Evolutionary conservation across 345 rosid species (phyloP).

Genomic region (Brassica nigra): DNA sequence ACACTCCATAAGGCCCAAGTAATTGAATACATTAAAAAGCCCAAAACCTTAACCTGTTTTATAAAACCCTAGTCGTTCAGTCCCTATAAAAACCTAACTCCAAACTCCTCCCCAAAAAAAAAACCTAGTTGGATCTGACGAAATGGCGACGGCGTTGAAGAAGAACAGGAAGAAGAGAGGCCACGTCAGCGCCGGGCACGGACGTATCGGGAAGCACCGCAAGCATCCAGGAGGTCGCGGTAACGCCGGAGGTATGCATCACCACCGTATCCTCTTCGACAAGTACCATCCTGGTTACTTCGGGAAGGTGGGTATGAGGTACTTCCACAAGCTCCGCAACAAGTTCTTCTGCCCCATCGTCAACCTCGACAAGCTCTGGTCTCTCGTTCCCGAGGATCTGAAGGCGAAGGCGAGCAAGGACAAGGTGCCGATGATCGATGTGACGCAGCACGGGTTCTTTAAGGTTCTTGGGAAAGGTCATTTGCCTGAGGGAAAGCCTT

Average conservation of each 20-base stretch:
- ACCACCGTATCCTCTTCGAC: conserved; percentile 74
- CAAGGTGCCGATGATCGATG: conserved; percentile 59
- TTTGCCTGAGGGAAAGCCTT: conserved; percentile 53
- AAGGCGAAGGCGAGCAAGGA: conserved; percentile 59
- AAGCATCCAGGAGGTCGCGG: conserved; percentile 77
- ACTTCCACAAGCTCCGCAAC: conserved; percentile 70
- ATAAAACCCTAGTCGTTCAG: conserved; percentile 21
- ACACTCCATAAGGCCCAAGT: not conserved
- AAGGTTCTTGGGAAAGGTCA: conserved; percentile 62
- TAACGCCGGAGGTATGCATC: conserved; percentile 68
- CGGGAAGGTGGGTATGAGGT: conserved; percentile 52
- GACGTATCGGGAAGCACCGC: conserved; percentile 75
- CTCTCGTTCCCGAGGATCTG: conserved; percentile 55
- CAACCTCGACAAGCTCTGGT: conserved; percentile 73
- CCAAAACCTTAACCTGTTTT: not conserved
- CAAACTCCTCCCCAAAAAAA: no score
- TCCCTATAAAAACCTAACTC: not conserved
- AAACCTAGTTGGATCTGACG: conserved; percentile 3
- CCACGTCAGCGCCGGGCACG: conserved; percentile 79
- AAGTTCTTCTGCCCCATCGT: conserved; percentile 67
- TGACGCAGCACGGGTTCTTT: conserved; percentile 60
- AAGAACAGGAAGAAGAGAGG: conserved; percentile 84
- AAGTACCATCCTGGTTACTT: conserved; percentile 80
- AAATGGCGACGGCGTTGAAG: conserved; percentile 62
- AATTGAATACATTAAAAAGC: not conserved